Conservation (phyloP, 73 alveolate species). For the Stentor roeselii region DNA sequence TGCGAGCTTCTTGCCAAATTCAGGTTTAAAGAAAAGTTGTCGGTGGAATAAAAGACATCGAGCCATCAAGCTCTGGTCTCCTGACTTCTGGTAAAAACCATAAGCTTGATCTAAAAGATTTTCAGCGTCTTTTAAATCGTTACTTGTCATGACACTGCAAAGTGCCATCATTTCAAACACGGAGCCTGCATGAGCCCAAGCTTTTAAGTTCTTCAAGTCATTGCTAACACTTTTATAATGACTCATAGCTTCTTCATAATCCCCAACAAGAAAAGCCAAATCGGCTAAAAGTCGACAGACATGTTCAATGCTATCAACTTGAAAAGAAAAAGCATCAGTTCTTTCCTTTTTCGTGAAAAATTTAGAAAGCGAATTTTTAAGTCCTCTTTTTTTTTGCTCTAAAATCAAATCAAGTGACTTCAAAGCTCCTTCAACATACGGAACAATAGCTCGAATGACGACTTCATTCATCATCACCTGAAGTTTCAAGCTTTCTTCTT, state of each 20-base stretch:
- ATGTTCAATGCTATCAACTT: not conserved
- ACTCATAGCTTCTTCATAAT: slow-evolving; percentile 6
- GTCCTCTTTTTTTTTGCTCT: slow-evolving; percentile 21
- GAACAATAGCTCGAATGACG: slow-evolving; percentile 3
- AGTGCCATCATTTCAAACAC: slow-evolving; percentile 10
- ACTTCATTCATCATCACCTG: not conserved
- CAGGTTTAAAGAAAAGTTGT: not conserved
- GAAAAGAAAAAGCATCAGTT: not conserved
- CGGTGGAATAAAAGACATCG: not conserved
- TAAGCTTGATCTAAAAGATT: not conserved
- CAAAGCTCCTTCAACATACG: slow-evolving; percentile 10
- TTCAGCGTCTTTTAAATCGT: slow-evolving; percentile 7
- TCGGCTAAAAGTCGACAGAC: not conserved
- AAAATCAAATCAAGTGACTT: not conserved
- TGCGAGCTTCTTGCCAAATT: not conserved
- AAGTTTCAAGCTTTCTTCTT: not conserved
- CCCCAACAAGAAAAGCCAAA: slow-evolving; percentile 17
- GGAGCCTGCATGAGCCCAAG: slow-evolving; percentile 24
- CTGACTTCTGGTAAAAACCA: not conserved
- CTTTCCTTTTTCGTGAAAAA: not conserved
- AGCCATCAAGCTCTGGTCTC: not conserved
- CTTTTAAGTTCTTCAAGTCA: slow-evolving; percentile 10
- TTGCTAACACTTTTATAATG: not conserved
- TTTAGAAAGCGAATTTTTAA: not conserved
- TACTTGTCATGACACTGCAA: not conserved